phyloP scores from a whole-genome alignment of 495 filamentous ascomycete species.

The Copromyces sp. region DNA sequence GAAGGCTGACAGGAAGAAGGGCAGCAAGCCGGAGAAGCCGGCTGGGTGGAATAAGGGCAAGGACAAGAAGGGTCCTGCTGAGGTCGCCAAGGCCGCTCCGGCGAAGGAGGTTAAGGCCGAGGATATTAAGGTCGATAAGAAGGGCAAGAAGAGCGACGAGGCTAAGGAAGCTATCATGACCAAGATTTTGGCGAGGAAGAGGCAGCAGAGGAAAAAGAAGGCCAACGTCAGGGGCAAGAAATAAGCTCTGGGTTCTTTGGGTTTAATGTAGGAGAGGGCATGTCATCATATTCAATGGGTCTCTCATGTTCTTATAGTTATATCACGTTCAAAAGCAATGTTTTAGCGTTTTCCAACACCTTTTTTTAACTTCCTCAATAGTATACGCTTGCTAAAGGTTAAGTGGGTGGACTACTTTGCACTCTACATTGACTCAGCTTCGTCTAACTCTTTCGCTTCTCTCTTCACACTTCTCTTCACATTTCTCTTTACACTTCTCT shows the following conservation, averaged over 20 bases:
- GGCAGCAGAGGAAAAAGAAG: conserved; percentile 42
- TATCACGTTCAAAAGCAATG: background rate
- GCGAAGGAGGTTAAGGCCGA: conserved; percentile 4
- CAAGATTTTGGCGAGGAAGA: conserved; percentile 39
- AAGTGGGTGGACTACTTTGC: background rate
- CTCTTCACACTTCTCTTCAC: too few relatives aligned
- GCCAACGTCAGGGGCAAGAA: conserved; percentile 21
- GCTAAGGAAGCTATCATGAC: conserved; percentile 31
- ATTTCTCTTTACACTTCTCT: too few relatives aligned
- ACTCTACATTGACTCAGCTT: too few relatives aligned
- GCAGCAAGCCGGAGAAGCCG: conserved; percentile 37
- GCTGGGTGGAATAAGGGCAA: conserved; percentile 35
- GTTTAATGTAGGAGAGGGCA: background rate
- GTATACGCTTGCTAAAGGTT: background rate
- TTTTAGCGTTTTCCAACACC: background rate
- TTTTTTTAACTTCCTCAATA: background rate
- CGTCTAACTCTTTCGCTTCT: too few relatives aligned
- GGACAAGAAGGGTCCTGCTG: conserved; percentile 34
- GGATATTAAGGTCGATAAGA: conserved; percentile 4
- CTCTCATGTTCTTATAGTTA: background rate
- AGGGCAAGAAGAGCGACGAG: conserved; percentile 19
- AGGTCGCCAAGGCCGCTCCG: background rate
- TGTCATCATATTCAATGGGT: background rate
- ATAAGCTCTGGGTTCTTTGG: background rate
- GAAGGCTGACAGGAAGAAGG: conserved; percentile 24